A percentile compares a stretch with the other conserved stretches of the same genome.
Evolutionary conservation across 1,284 basidiomycete genomes (phyloP).

Genomic region (Marasmius tenuissimus): DNA sequence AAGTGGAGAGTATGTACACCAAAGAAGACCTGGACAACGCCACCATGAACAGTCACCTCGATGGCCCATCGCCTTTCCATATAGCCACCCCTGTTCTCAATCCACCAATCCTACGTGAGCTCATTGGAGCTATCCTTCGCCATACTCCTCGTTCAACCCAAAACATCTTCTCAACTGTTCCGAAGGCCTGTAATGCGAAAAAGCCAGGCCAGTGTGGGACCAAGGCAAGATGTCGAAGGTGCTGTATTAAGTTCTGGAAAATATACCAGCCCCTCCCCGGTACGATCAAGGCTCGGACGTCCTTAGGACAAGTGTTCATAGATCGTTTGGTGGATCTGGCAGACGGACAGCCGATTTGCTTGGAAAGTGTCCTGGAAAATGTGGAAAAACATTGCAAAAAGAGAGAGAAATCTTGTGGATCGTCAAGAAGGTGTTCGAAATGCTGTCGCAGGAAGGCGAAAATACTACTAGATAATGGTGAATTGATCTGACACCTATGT

Average conservation of each 20-base stretch:
- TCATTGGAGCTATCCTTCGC: not conserved
- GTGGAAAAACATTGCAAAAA: not conserved
- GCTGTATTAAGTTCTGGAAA: not conserved
- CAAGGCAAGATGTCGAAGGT: not conserved
- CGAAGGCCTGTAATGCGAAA: not conserved
- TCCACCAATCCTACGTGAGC: not conserved
- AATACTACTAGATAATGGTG: not conserved
- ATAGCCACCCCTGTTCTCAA: not conserved
- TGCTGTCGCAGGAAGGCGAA: not conserved
- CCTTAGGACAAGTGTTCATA: not conserved
- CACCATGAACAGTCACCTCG: not conserved
- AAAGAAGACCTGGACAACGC: not conserved
- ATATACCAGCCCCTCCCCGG: not conserved
- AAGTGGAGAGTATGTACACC: no score
- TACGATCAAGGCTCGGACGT: not conserved
- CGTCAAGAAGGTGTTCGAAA: not conserved
- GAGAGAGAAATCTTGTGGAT: not conserved
- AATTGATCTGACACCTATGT: not conserved
- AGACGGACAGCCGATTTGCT: not conserved
- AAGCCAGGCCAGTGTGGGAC: not conserved
- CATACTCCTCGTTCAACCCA: not conserved
- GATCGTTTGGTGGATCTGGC: not conserved
- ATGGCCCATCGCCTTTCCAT: not conserved
- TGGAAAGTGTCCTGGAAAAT: not conserved
- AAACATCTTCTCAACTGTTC: not conserved